Conservation (phyloP, 176 grass and related monocot genomes). For the Aechmea fasciata region DNA sequence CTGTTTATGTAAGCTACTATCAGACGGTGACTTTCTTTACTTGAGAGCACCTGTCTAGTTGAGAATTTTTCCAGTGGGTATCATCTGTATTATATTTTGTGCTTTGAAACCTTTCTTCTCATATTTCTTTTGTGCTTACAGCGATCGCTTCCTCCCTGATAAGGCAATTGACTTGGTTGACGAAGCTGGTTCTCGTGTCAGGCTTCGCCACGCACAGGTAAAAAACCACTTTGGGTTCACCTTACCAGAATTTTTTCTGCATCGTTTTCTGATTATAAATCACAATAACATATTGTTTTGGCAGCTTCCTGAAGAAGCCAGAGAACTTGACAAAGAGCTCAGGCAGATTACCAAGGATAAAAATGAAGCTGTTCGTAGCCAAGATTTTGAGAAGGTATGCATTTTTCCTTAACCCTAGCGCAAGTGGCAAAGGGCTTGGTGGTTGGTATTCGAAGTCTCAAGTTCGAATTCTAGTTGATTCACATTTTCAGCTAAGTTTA, state of each 20-base stretch:
- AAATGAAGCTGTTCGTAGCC: constrained; percentile 80
- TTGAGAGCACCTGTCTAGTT: too few relatives aligned
- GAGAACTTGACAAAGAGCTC: constrained; percentile 95
- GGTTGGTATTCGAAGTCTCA: too few relatives aligned
- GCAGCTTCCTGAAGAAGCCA: constrained; percentile 94
- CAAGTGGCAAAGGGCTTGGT: too few relatives aligned
- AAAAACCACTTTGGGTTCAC: background rate
- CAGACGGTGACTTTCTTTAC: too few relatives aligned
- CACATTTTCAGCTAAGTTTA: too few relatives aligned
- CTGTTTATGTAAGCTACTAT: too few relatives aligned
- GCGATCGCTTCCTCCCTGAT: constrained; percentile 97
- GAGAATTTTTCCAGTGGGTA: too few relatives aligned
- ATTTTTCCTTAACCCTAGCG: background rate
- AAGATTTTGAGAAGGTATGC: constrained; percentile 99
- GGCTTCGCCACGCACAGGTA: constrained; percentile 94
- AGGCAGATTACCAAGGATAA: constrained; percentile 94
- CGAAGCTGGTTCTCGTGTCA: constrained; percentile 98
- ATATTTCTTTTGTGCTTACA: constrained; percentile 35
- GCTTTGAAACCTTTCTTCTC: background rate
- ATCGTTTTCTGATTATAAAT: constrained; percentile 19
- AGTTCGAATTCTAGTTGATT: too few relatives aligned
- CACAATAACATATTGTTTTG: constrained; percentile 3
- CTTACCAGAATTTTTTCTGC: background rate
- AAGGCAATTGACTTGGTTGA: constrained; percentile 99
- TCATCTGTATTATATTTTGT: background rate